Evolutionary conservation across 768 basidiomycete genomes (phyloP).

Genomic region (Albatrellus ellisii): DNA sequence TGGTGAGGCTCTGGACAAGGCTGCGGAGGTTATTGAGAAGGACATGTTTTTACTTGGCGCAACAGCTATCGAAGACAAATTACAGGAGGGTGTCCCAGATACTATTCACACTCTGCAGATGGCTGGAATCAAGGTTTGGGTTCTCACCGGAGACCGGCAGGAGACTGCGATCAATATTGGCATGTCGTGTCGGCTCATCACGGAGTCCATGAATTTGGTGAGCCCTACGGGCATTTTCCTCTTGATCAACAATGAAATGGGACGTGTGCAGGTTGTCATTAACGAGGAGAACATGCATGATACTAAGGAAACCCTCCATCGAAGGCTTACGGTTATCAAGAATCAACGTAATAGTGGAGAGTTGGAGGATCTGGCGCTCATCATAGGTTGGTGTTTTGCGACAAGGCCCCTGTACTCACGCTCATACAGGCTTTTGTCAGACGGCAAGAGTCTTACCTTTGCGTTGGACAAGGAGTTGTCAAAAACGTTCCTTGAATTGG

Average conservation of each 20-base stretch:
- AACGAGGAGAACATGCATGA: conserved; percentile 79
- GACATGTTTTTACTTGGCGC: conserved; percentile 90
- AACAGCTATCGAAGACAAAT: conserved; percentile 96
- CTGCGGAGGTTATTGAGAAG: conserved; percentile 92
- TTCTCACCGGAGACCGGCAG: conserved; percentile 94
- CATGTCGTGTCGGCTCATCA: conserved; percentile 91
- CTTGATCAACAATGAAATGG: background rate
- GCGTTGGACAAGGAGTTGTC: conserved; percentile 91
- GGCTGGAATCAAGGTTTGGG: conserved; percentile 99
- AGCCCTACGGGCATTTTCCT: conserved; percentile 12
- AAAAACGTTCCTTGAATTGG: conserved; percentile 84
- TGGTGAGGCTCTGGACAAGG: conserved; percentile 86
- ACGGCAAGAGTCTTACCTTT: conserved; percentile 88
- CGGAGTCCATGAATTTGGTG: conserved; percentile 97
- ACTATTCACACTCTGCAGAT: conserved; percentile 95
- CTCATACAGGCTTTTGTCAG: conserved; percentile 27
- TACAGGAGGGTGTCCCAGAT: conserved; percentile 97
- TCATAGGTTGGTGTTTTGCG: conserved; percentile 56
- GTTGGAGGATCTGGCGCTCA: conserved; percentile 84
- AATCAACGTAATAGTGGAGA: conserved; percentile 87
- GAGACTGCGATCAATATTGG: conserved; percentile 99
- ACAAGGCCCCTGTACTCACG: background rate
- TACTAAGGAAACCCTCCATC: conserved; percentile 77
- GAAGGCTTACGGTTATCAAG: conserved; percentile 84
- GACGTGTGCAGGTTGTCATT: conserved; percentile 63